Base-by-base conservation (phyloP, 306 rosid genomes). In the Gillenia trifoliata region DNA sequence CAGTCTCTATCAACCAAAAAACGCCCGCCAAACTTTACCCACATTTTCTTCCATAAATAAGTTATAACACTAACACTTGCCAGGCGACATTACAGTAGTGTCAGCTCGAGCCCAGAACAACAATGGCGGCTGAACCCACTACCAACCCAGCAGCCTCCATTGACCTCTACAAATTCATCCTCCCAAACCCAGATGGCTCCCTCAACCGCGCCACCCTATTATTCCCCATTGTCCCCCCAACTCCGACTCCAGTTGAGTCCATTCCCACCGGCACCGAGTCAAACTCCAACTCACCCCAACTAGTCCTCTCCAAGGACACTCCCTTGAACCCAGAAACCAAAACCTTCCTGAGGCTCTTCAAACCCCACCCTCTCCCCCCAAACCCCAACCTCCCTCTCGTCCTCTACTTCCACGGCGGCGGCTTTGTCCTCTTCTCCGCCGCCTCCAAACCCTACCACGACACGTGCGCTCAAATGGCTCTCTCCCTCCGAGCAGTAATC, bases 381-480 rank as follows among this genome's bases (percentile, higher is more conserved):
- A 75, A 41, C 33, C 55, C 72, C 0, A 80, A 68, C 16, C 84
- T 79, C 71, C 84, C 90, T 33, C 56, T 86, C 43, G 28, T 86
- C 71, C 0, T 91, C 63, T 85, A 91, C 86, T 84, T 79, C 87
- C 97, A 89, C 56, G 97, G 97, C 59, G 98, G 98, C 29, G 97
- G 98, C 12, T 93, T 93, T 86, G 60, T 91, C 78, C 75, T 89
- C 82, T 85, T 55, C 85, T 81, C 77, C 83, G 75, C 83, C 40
- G 81, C 91, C 65, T 72, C 89, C 7, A 49, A 72, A n/a, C 73
- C 85, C 9, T 89, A 83, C 82, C 98, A 93, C 78, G 6, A 72
- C 0, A 70, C 81, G 2, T 89, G 88, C 75, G 0, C 65, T 47
- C 2, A 52, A 50, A 2, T 91, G 12, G 79, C 91, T 0, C 19